Base-by-base conservation (phyloP, 2,329 filamentous ascomycete species). In the Pochonia chlamydosporia region DNA sequence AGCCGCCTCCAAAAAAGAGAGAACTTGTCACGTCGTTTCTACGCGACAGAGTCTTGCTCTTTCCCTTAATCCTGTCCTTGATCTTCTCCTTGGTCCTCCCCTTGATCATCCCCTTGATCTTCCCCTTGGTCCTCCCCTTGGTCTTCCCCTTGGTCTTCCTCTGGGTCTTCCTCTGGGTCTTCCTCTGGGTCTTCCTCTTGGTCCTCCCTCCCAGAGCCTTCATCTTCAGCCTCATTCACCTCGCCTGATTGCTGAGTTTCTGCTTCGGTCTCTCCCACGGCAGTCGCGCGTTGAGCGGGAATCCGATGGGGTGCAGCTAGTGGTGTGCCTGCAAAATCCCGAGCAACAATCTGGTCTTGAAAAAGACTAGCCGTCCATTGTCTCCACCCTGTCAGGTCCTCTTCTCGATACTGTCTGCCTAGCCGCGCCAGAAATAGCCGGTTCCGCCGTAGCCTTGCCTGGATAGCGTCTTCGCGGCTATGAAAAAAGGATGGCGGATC, bases 241-340 rank as follows among this genome's bases (percentile, higher is more conserved):
- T 24, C 11, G 3, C n/a, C 39, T 37, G 40, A 4, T 20, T 44
- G 24, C 24, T 59, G 8, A 54, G 52, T 28, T 62, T 63, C 48
- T 63, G 63, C 36, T 36, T 55, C 28, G 60, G 55, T 43, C 59
- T 63, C 30, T 58, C 24, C 35, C 33, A 54, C 36, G 51, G 62
- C 31, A 37, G 64, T 5, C 54, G 10, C 14, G 3, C 13, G 18
- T 11, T 33, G 24, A 18, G 13, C 3, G 18, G 10, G 13, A 24
- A 8, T 5, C 43, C 21, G 26, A 4, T 16, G n/a, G n/a, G n/a
- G n/a, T n/a, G n/a, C n/a, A n/a, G n/a, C n/a, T n/a, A n/a, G n/a
- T n/a, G n/a, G n/a, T n/a, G n/a, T n/a, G n/a, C n/a, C 16, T 61
- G 52, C 51, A 43, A 52, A 49, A 35, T 51, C 51, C 25, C 41